Conservation (phyloP, 78 protist genomes). For the Dictyostelium purpureum region DNA sequence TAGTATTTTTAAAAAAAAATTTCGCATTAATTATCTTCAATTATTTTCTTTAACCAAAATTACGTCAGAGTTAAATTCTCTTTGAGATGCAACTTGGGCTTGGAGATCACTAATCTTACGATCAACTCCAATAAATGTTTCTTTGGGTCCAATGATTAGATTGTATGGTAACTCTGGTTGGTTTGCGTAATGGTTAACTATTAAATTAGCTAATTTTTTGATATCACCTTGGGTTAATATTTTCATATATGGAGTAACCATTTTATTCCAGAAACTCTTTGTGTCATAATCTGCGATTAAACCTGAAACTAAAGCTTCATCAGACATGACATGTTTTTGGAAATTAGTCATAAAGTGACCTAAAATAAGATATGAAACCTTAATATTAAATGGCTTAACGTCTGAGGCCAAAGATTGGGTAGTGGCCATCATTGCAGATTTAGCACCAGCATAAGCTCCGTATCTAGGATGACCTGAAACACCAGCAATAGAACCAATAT, state of each 20-base stretch:
- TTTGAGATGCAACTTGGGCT: neutral
- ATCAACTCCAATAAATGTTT: conserved; percentile 12
- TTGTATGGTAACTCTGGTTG: neutral
- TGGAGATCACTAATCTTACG: neutral
- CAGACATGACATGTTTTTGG: neutral
- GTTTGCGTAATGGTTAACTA: neutral
- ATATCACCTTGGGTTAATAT: neutral
- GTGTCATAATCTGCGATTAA: neutral
- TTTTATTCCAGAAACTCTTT: neutral
- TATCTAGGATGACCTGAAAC: neutral
- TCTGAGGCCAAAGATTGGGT: conserved; percentile 15
- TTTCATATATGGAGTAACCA: neutral
- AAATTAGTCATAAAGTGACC: neutral
- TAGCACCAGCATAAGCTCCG: neutral
- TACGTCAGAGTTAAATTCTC: neutral
- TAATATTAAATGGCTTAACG: conserved; percentile 38
- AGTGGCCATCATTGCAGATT: neutral
- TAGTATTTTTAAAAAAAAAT: no score
- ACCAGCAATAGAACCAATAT: neutral
- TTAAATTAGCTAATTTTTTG: neutral
- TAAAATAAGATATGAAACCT: neutral
- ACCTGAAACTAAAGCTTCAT: neutral
- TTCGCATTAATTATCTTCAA: no score
- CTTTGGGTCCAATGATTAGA: conserved; percentile 12
- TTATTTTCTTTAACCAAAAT: neutral